These are phyloP conservation scores for Amanita rimosa DNA, from an alignment of 768 basidiomycete species.

Conservation along the genomic window DNA sequence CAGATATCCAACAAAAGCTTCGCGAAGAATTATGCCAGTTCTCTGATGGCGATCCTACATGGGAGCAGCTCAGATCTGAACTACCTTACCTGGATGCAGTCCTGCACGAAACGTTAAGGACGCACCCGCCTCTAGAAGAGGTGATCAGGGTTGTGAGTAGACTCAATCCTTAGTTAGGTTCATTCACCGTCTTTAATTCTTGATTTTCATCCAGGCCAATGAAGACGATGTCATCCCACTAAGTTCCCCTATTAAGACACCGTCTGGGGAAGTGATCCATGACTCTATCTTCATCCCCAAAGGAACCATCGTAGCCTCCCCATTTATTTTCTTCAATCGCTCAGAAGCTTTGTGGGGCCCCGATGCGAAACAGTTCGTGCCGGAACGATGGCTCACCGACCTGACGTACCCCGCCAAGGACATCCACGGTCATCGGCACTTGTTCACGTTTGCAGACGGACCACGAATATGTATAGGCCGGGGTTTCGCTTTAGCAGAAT, in stretches of 20 bases:
- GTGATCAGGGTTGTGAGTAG: conserved; percentile 18
- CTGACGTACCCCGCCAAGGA: conserved; percentile 16
- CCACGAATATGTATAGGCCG: conserved; percentile 33
- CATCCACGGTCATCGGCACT: conserved; percentile 25
- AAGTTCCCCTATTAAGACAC: conserved; percentile 16
- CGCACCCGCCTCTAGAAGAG: conserved; percentile 22
- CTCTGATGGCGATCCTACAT: conserved; percentile 20
- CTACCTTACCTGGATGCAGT: conserved; percentile 36
- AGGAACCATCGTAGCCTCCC: conserved; percentile 25
- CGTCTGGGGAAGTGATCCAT: conserved; percentile 16
- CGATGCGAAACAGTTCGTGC: conserved; percentile 31
- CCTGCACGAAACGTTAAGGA: conserved; percentile 25
- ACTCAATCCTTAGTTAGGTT: too few relatives aligned
- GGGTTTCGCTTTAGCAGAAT: conserved; percentile 20
- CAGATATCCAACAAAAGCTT: conserved; percentile 10
- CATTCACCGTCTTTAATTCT: neutral
- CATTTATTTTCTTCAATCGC: conserved; percentile 28
- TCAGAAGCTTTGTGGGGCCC: conserved; percentile 31
- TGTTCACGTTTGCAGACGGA: conserved; percentile 35
- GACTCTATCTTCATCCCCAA: conserved; percentile 23
- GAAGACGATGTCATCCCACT: conserved; percentile 28
- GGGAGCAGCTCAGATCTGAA: conserved; percentile 27
- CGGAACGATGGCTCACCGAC: conserved; percentile 29
- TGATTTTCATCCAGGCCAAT: conserved; percentile 15
- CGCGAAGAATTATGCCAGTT: conserved; percentile 11